Evolutionary conservation across 108 stramenopile species (phyloP).

Genomic region (Conticribra weissflogii): DNA sequence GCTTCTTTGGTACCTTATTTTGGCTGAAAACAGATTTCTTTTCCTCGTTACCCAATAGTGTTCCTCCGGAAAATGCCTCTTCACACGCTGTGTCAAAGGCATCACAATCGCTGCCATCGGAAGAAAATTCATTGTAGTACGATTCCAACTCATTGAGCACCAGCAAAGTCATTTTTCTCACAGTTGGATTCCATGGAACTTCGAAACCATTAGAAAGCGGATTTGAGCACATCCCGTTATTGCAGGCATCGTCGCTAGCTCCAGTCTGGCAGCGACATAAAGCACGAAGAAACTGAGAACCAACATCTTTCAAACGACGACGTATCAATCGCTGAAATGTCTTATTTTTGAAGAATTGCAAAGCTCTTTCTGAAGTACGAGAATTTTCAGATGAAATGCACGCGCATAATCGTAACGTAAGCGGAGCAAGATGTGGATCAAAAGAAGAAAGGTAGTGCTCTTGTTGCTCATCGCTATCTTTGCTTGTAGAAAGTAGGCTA

Average conservation of each 20-base stretch:
- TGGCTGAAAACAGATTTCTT: neutral
- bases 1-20: neutral
- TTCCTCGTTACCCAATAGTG: conserved; percentile 1
- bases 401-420: conserved; percentile 45
- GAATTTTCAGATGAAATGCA: conserved; percentile 87
- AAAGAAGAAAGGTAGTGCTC: conserved; percentile 18
- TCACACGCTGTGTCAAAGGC: conserved; percentile 38
- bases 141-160: conserved; percentile 52
- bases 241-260: conserved; percentile 10
- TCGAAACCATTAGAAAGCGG: conserved; percentile 26
- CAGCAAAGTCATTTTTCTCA: conserved; percentile 80
- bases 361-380: conserved; percentile 69
- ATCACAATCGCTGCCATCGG: neutral
- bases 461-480: conserved; percentile 16
- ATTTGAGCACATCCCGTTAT: neutral
- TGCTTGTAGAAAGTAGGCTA: conserved; percentile 35
- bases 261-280: conserved; percentile 62
- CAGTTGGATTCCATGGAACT: conserved; percentile 88
- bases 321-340: conserved; percentile 52
- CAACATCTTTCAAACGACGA: conserved; percentile 32
- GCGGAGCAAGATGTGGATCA: conserved; percentile 35
- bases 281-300: conserved; percentile 59
- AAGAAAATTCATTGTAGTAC: conserved; percentile 29
- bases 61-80: conserved; percentile 30
- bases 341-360: conserved; percentile 70